These are phyloP conservation scores for Inonotus hispidus DNA, from an alignment of 1,284 basidiomycete genomes.

Conservation along the genomic window DNA sequence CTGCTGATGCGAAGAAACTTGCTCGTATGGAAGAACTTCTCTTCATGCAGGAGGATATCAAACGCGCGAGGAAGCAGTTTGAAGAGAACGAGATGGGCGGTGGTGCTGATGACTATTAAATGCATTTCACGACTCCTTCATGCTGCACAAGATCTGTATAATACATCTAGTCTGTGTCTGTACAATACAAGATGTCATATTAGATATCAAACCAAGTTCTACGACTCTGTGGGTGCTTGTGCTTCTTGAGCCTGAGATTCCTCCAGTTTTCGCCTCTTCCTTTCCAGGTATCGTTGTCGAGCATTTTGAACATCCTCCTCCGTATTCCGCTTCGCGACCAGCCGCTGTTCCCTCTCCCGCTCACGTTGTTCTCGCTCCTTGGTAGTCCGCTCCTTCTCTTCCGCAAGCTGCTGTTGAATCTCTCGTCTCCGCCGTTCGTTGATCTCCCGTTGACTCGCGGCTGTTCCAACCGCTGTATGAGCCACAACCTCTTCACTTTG, in stretches of 20 bases:
- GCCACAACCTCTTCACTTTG: conserved; percentile 33
- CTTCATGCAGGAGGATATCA: conserved; percentile 90
- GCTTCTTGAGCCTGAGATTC: conserved; percentile 26
- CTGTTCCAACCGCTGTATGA: conserved; percentile 74
- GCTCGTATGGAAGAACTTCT: conserved; percentile 84
- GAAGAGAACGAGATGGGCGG: conserved; percentile 38
- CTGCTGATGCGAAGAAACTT: conserved; percentile 81
- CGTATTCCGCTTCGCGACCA: conserved; percentile 63
- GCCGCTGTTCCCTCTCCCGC: conserved; percentile 50
- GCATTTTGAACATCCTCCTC: conserved; percentile 69
- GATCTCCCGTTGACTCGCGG: conserved; percentile 75
- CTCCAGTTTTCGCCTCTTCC: conserved; percentile 76
- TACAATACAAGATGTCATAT: background rate
- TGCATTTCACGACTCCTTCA: background rate
- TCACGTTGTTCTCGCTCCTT: conserved; percentile 56
- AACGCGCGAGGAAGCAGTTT: conserved; percentile 79
- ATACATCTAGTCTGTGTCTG: conserved; percentile 2
- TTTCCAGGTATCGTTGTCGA: conserved; percentile 67
- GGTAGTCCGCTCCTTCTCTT: conserved; percentile 56
- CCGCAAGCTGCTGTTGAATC: conserved; percentile 67
- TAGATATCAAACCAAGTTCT: background rate
- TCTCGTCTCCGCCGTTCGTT: conserved; percentile 72
- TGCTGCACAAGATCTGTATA: background rate
- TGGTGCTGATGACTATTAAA: background rate
- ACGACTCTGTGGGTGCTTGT: background rate